Percentiles rank a stretch among this genome's conserved stretches.
Evolutionary conservation across 805 yeast genomes (phyloP).

Genomic region (Candida oleophila): DNA sequence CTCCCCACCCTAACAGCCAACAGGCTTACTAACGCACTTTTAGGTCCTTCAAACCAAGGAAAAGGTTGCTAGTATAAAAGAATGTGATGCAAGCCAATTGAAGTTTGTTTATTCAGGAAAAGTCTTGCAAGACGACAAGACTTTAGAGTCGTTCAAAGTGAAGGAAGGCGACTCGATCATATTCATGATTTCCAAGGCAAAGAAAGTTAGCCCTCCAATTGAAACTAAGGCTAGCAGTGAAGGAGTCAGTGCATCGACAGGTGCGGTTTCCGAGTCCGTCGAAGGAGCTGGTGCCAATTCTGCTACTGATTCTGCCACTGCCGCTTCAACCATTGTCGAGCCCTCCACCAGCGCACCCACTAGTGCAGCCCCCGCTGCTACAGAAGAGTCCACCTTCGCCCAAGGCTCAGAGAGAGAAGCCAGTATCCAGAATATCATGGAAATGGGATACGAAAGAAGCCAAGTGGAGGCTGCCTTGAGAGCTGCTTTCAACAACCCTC

Average conservation of each 20-base stretch:
- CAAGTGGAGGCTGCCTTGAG: slow-evolving; percentile 89
- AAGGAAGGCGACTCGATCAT: slow-evolving; percentile 87
- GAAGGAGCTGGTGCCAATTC: slow-evolving; percentile 2
- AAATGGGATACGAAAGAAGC: slow-evolving; percentile 90
- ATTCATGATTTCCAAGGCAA: slow-evolving; percentile 68
- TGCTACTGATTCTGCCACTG: slow-evolving; percentile 6
- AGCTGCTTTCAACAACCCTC: slow-evolving; percentile 96
- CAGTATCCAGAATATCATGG: slow-evolving; percentile 81
- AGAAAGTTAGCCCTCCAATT: slow-evolving; percentile 14
- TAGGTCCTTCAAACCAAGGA: slow-evolving; percentile 68
- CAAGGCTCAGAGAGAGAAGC: slow-evolving; percentile 76
- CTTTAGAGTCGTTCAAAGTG: slow-evolving; percentile 68
- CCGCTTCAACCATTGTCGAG: neutral
- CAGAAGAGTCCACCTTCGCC: slow-evolving; percentile 56
- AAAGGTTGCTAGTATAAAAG: slow-evolving; percentile 65
- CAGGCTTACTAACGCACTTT: slow-evolving; percentile 4
- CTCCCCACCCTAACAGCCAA: neutral
- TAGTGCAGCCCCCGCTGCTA: slow-evolving; percentile 8
- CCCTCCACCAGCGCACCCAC: slow-evolving; percentile 7
- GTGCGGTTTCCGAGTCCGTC: neutral
- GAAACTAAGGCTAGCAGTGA: slow-evolving; percentile 11
- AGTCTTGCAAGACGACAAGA: slow-evolving; percentile 80
- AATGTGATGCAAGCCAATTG: slow-evolving; percentile 69
- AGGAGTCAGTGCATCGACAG: slow-evolving; percentile 19
- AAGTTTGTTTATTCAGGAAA: slow-evolving; percentile 92